Conservation (phyloP, 2,329 filamentous ascomycete genomes). For the Diaporthe sp. region DNA sequence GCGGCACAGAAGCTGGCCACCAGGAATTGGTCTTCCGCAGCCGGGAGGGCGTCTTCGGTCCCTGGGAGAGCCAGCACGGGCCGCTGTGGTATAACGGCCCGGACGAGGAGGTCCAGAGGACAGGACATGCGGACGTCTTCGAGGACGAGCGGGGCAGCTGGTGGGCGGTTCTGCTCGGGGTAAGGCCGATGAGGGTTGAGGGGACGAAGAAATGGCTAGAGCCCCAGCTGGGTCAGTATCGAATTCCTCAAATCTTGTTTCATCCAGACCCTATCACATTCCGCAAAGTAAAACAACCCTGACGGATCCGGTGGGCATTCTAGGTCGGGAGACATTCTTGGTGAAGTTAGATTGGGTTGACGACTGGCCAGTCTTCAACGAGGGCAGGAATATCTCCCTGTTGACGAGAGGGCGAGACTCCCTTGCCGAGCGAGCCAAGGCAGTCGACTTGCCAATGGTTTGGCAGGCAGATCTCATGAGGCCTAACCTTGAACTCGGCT, state of each 20-base stretch:
- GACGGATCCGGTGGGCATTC: background rate
- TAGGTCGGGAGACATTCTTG: constrained; percentile 61
- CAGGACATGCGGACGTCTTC: constrained; percentile 60
- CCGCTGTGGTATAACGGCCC: constrained; percentile 58
- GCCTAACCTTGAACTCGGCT: constrained; percentile 46
- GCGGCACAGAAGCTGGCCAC: constrained; percentile 59
- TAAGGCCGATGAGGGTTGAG: constrained; percentile 48
- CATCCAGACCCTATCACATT: too few relatives aligned
- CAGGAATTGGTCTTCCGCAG: constrained; percentile 63
- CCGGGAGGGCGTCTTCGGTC: constrained; percentile 53
- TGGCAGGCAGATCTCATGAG: constrained; percentile 48
- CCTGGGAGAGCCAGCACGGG: constrained; percentile 58
- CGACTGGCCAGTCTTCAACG: constrained; percentile 63
- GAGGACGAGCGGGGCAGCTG: constrained; percentile 55
- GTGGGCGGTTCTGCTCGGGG: constrained; percentile 60
- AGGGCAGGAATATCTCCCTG: constrained; percentile 54
- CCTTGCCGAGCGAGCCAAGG: constrained; percentile 26
- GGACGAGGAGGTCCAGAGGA: constrained; percentile 59
- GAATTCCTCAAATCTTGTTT: background rate
- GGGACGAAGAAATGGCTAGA: constrained; percentile 44
- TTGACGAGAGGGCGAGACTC: constrained; percentile 45
- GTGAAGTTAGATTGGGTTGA: constrained; percentile 60
- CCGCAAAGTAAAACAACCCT: background rate
- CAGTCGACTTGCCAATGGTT: constrained; percentile 44
- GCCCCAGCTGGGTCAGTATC: constrained; percentile 52